Conservation (phyloP, 495 filamentous ascomycete species). For the Trichoderma gamsii region DNA sequence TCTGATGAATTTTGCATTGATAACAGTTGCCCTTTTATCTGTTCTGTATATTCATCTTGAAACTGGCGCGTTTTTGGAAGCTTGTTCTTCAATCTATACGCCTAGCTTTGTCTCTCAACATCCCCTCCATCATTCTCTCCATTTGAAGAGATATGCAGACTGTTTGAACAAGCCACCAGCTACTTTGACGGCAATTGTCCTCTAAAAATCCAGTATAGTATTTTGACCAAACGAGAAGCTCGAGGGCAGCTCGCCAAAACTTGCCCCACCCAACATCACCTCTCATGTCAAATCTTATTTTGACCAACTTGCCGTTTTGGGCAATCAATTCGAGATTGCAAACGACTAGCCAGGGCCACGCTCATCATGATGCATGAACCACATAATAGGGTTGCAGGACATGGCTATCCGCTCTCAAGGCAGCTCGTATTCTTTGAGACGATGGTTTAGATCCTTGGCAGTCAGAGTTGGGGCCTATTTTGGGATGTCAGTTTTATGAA, state of each 20-base stretch:
- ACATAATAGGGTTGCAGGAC: not conserved
- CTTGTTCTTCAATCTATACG: too few species aligned
- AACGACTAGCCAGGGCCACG: not conserved
- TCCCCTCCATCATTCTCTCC: too few species aligned
- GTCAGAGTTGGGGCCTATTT: too few species aligned
- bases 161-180: too few species aligned
- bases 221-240: not conserved
- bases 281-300: not conserved
- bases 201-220: not conserved
- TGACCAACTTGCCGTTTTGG: not conserved
- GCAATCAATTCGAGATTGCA: not conserved
- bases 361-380: not conserved
- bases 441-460: too few species aligned
- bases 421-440: not conserved
- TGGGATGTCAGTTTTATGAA: too few species aligned
- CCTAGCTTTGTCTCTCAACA: too few species aligned
- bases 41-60: too few species aligned
- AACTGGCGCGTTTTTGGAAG: too few species aligned
- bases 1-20: too few species aligned
- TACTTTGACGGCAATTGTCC: not conserved
- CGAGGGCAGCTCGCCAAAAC: not conserved
- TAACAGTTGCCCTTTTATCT: too few species aligned
- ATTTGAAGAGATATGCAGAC: too few species aligned
- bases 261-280: not conserved
- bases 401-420: not conserved